Evolutionary conservation across 148 eudicot species (phyloP), one percentile per base, ranked within the genome.

Genomic region (Euryodendron excelsum): DNA sequence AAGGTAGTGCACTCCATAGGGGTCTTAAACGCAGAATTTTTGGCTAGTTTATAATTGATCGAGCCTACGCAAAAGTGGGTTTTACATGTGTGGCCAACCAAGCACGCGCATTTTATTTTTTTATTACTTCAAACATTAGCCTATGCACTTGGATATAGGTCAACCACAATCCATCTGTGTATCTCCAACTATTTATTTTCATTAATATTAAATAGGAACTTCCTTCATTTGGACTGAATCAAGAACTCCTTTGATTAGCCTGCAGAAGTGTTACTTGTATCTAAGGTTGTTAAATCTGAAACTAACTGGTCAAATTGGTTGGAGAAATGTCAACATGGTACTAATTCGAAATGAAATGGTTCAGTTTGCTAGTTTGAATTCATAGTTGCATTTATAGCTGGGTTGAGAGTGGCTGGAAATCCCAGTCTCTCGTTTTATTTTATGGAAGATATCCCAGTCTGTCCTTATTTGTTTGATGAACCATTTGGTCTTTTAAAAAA

Each of bases 341-440:
- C 5, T 17, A 31, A 25, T 60, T 23, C 30, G 25, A 28, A 27
- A 71, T 36, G 27, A 20, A 66, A 18, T 47, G 15, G 58, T 27
- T 52, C 27, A 72, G 60, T 31, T 31, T 70, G 73, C 41, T 20
- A 31, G 3, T 7, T 30, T 9, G 4, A 52, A 50, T 50, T 20
- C 21, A 72, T 72, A 72, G 25, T 13, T 72, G 25, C 75, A 31
- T 30, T 52, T n/a, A 20, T 47, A 50, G 25, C 23, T 30, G 61
- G 15, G 73, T 41, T 27, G n/a, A 34, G 72, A 45, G 27, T 69
- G 56, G 75, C 39, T 18, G 75, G 75, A 60, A 60, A 60, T 55
- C 1, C 64, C 56, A 21, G 6, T 21, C 2, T 21, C 6, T 18
- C 12, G 3, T n/a, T n/a, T n/a, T n/a, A n/a, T n/a, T n/a, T n/a